Evolutionary conservation across 768 basidiomycete genomes (phyloP).

Genomic region (Hygrophoropsis aurantiaca): DNA sequence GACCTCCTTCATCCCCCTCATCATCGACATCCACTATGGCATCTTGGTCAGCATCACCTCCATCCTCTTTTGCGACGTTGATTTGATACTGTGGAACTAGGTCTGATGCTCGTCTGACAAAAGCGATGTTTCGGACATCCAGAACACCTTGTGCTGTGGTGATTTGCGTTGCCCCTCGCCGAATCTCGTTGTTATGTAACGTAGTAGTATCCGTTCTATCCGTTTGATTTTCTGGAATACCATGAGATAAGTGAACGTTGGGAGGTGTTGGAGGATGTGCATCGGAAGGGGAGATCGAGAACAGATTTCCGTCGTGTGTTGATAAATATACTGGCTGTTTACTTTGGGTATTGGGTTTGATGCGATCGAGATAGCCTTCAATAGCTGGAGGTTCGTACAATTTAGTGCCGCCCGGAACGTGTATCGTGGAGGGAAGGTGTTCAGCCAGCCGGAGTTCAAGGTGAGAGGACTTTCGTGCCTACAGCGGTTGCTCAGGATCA

Average conservation of each 20-base stretch:
- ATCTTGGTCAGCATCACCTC: constrained; percentile 23
- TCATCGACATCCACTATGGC: constrained; percentile 43
- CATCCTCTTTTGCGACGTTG: constrained; percentile 30
- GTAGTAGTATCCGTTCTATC: constrained; percentile 24
- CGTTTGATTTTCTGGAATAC: constrained; percentile 28
- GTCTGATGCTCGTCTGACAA: constrained; percentile 65
- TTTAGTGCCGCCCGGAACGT: constrained; percentile 37
- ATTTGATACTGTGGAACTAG: constrained; percentile 31
- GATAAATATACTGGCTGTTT: constrained; percentile 67
- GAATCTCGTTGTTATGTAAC: constrained; percentile 52
- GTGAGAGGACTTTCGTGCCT: constrained; percentile 45
- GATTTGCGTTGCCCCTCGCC: constrained; percentile 65
- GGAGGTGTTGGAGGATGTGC: constrained; percentile 75
- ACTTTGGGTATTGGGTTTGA: constrained; percentile 55
- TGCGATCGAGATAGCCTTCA: constrained; percentile 83
- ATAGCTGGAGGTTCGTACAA: constrained; percentile 77
- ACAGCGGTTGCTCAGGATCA: constrained; percentile 3
- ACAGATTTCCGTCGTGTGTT: constrained; percentile 73
- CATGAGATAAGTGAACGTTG: constrained; percentile 38
- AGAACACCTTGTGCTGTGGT: constrained; percentile 62
- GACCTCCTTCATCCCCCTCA: constrained; percentile 66
- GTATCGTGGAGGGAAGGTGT: constrained; percentile 56
- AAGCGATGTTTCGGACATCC: constrained; percentile 69
- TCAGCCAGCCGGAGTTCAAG: constrained; percentile 76
- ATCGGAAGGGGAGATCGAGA: constrained; percentile 48